Percentiles rank a stretch among this genome's conserved stretches.
These are phyloP conservation scores for Teunomyces pallodes DNA, from an alignment of 805 yeast genomes.

Conservation along the genomic window DNA sequence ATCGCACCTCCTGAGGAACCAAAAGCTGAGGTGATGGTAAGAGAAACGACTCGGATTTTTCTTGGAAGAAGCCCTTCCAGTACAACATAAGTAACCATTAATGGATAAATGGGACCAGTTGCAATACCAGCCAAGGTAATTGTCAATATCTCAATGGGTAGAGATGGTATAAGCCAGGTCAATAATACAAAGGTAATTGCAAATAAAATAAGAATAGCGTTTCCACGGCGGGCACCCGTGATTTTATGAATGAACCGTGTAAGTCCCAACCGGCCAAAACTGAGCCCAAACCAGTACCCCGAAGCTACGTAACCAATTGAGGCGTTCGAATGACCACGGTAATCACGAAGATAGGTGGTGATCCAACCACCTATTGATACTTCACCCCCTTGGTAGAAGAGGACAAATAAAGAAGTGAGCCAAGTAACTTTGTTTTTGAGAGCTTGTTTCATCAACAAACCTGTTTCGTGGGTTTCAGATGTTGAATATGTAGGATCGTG, in stretches of 20 bases:
- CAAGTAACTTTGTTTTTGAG: conserved; percentile 17
- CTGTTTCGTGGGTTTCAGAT: background rate
- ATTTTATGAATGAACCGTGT: conserved; percentile 16
- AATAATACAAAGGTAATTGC: conserved; percentile 13
- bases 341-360: conserved; percentile 21
- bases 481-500: background rate
- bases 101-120: conserved; percentile 23
- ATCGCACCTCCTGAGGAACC: conserved; percentile 25
- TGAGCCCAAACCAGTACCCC: conserved; percentile 26
- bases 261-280: conserved; percentile 17
- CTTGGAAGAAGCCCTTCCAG: conserved; percentile 18
- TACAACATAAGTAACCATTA: conserved; percentile 19
- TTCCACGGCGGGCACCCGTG: conserved; percentile 16
- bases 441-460: conserved; percentile 12
- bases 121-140: conserved; percentile 16
- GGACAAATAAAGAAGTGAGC: conserved; percentile 16
- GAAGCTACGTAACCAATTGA: conserved; percentile 21
- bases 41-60: conserved; percentile 21
- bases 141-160: conserved; percentile 14
- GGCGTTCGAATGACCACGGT: conserved; percentile 13
- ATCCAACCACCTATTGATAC: conserved; percentile 24
- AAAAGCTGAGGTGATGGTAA: conserved; percentile 24
- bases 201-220: conserved; percentile 9
- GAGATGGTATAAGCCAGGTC: conserved; percentile 15
- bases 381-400: conserved; percentile 21